Base-by-base conservation (phyloP, 805 yeast genomes). In the Ascoidea asiatica region DNA sequence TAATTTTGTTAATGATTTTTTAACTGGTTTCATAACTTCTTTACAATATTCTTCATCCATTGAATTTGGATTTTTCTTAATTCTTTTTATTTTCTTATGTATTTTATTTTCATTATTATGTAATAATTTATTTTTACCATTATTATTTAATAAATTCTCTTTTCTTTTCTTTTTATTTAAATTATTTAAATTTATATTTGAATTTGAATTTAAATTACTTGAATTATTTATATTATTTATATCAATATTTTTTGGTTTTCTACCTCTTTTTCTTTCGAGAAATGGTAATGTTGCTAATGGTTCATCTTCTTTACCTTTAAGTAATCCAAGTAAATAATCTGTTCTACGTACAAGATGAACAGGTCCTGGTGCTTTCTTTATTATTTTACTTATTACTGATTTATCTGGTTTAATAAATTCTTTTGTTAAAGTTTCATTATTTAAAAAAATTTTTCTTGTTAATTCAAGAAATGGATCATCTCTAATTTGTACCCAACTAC, bases 391-490 rank as follows among this genome's bases (percentile, higher is more conserved):
- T 53, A 37, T 53, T 50, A 40, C 53, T 51, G 47, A 7, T 21
- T 41, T 48, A 6, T 46, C 19, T 4, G 22, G 35, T 15, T 43
- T 55, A 6, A 49, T 44, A 47, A 62, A 65, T 43, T 62, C 70
- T 42, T 61, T 64, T 4, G 60, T 58, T 2, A 63, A 61, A 19
- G 58, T 59, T 38, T 50, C 53, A 36, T 53, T 51, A 46, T 69
- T 75, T 53, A 92, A 68, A 55, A 77, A 92, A 52, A 92, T 65
- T 66, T 87, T 92, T 53, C 87, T 86, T 49, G 86, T 83, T 48
- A 92, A 67, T 8, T 88, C 89, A 47, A 92, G 69, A 43, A 86
- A 72, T 1, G 98, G 97, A 63, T 92, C 98, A 63, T 92, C 99
- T 57, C 98, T 72, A 40, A 92, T 89, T 56, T 84, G 89, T 2